Percentiles rank a stretch among this genome's conserved stretches.
Evolutionary conservation across 2,329 filamentous ascomycete genomes (phyloP).

Genomic region (Aureobasidium lini): DNA sequence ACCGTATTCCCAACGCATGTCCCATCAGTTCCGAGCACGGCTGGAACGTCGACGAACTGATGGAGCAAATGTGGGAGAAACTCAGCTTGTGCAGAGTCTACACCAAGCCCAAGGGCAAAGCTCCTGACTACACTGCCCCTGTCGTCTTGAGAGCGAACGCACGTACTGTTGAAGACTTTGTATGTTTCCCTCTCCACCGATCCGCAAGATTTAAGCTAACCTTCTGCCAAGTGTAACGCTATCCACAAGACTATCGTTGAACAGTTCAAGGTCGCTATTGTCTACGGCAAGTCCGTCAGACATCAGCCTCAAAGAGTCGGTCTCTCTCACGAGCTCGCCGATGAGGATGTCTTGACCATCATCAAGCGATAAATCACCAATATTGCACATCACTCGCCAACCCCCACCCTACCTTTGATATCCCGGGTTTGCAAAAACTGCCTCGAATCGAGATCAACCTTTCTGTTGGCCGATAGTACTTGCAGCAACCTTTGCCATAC

Average conservation of each 20-base stretch:
- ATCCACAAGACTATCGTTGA: conserved; percentile 96
- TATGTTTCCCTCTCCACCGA: conserved; percentile 45
- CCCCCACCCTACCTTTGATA: not conserved
- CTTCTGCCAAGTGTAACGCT: conserved; percentile 67
- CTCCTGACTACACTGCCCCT: conserved; percentile 85
- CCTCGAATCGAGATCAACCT: conserved; percentile 12
- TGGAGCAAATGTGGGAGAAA: conserved; percentile 99
- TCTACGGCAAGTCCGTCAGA: conserved; percentile 97
- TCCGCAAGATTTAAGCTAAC: conserved; percentile 28
- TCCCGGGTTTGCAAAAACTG: conserved; percentile 3
- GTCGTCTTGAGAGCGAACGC: conserved; percentile 78
- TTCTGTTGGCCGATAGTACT: not conserved
- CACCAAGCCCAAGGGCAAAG: conserved; percentile 93
- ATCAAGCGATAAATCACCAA: conserved; percentile 28
- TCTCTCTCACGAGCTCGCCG: conserved; percentile 79
- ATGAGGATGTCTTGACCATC: conserved; percentile 69
- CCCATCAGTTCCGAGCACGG: conserved; percentile 92
- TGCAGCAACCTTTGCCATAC: conserved; percentile 12
- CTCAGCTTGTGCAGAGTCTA: conserved; percentile 86
- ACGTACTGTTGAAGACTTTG: conserved; percentile 94
- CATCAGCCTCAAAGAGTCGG: conserved; percentile 97
- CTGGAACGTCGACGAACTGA: conserved; percentile 94
- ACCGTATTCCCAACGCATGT: conserved; percentile 92
- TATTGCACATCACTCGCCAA: not conserved
- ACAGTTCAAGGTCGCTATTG: conserved; percentile 89